phyloP scores from a whole-genome alignment of 192 early-diverging fungal species.

The Linnemannia hyalina region DNA sequence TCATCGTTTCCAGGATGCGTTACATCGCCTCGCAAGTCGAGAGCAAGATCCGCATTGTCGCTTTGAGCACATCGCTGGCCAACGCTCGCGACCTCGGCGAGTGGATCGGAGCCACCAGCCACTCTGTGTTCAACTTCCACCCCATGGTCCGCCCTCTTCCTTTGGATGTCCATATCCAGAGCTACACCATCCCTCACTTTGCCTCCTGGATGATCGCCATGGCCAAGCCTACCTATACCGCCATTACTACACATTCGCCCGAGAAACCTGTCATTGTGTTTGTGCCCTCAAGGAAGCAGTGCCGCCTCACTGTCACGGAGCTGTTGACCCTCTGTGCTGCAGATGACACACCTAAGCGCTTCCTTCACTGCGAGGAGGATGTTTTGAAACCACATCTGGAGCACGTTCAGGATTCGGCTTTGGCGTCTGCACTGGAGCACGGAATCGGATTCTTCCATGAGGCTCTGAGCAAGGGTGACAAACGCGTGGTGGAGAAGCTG shows the following conservation, averaged over 20 bases:
- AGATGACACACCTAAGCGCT: conserved; percentile 80
- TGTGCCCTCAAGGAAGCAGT: conserved; percentile 92
- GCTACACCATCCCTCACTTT: conserved; percentile 93
- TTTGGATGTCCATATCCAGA: conserved; percentile 95
- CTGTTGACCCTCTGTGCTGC: conserved; percentile 85
- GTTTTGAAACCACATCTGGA: conserved; percentile 73
- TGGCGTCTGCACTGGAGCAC: conserved; percentile 77
- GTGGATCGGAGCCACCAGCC: conserved; percentile 91
- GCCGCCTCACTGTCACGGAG: conserved; percentile 87
- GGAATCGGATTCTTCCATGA: conserved; percentile 97
- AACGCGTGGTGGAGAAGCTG: conserved; percentile 77
- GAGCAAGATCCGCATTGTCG: conserved; percentile 88
- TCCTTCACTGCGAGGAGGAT: conserved; percentile 76
- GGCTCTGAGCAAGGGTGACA: conserved; percentile 83
- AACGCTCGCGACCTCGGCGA: conserved; percentile 99
- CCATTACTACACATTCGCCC: conserved; percentile 73
- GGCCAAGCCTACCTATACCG: conserved; percentile 85
- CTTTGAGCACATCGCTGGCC: conserved; percentile 88
- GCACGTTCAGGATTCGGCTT: conserved; percentile 77
- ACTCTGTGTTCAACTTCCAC: conserved; percentile 94
- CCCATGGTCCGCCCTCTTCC: conserved; percentile 94
- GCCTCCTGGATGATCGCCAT: conserved; percentile 96
- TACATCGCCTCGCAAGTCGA: conserved; percentile 79
- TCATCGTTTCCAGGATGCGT: conserved; percentile 94
- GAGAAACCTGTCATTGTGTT: conserved; percentile 89